Conservation (phyloP, 2,329 filamentous ascomycete genomes). For the Penicillium verrucosum region DNA sequence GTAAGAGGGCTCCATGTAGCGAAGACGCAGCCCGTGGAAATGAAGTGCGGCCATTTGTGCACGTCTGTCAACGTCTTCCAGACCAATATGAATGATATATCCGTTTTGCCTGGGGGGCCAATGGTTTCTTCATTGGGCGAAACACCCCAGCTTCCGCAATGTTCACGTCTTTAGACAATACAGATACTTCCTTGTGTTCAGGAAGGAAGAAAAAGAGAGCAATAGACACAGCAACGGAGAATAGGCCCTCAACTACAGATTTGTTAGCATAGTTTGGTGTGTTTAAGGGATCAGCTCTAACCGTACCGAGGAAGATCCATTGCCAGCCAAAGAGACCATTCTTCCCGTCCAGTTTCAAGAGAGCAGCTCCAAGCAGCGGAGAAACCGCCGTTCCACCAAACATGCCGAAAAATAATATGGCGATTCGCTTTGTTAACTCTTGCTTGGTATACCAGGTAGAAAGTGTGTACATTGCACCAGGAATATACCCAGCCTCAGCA, state of each 20-base stretch:
- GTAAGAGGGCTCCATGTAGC: conserved; percentile 53
- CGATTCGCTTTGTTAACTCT: conserved; percentile 48
- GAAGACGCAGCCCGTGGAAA: conserved; percentile 52
- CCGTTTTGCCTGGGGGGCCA: conserved; percentile 29
- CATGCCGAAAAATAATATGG: conserved; percentile 55
- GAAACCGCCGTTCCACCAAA: conserved; percentile 52
- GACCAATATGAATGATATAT: conserved; percentile 41
- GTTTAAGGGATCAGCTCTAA: background rate
- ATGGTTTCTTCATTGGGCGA: conserved; percentile 33
- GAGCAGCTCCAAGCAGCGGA: conserved; percentile 49
- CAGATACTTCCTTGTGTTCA: background rate
- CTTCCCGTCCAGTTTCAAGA: conserved; percentile 46
- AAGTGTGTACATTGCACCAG: conserved; percentile 51
- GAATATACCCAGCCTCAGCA: conserved; percentile 53
- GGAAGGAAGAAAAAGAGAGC: conserved; percentile 41
- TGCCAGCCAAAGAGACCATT: conserved; percentile 49
- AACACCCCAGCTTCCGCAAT: background rate
- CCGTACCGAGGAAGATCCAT: conserved; percentile 50
- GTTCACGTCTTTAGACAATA: no score
- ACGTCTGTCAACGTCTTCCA: conserved; percentile 47
- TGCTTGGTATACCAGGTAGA: conserved; percentile 51
- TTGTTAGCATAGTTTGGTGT: background rate
- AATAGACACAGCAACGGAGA: conserved; percentile 42
- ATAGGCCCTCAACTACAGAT: conserved; percentile 45
- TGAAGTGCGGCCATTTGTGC: conserved; percentile 49